phyloP scores from a whole-genome alignment of 495 filamentous ascomycete genomes.

The Apiosordaria backusii region DNA sequence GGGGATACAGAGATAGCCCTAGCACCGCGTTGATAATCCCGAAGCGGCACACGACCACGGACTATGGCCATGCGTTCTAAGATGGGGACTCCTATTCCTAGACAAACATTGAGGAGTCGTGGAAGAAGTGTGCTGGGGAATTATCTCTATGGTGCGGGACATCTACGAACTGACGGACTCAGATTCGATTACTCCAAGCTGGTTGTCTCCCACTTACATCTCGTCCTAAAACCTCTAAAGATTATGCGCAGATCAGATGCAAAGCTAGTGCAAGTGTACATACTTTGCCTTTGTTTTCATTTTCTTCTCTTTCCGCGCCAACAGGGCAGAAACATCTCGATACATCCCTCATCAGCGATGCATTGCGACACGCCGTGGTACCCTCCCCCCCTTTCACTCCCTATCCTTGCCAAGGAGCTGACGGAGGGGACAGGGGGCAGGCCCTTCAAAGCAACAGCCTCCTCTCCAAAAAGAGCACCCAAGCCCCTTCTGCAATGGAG shows the following conservation, averaged over 20 bases:
- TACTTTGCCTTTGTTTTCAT: neutral
- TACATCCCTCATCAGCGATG: slow-evolving; percentile 1
- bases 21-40: neutral
- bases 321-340: neutral
- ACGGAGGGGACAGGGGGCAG: slow-evolving; percentile 21
- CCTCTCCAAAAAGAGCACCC: slow-evolving; percentile 21
- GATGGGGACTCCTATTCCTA: neutral
- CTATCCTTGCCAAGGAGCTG: slow-evolving; percentile 20
- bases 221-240: neutral
- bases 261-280: neutral
- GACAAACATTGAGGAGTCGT: neutral
- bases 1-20: neutral
- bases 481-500: slow-evolving; percentile 27
- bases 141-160: too few relatives aligned
- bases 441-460: slow-evolving; percentile 15
- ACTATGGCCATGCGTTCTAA: slow-evolving; percentile 17
- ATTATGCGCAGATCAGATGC: neutral
- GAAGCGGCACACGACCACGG: slow-evolving; percentile 17
- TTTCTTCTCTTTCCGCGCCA: neutral
- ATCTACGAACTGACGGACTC: too few relatives aligned
- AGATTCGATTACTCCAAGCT: neutral
- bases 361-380: neutral
- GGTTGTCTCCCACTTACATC: neutral
- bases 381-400: slow-evolving; percentile 19
- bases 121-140: too few relatives aligned